A percentile compares a stretch with the other conserved stretches of the same genome.
These are phyloP conservation scores for Boletus pseudopeckii DNA, from an alignment of 768 basidiomycete species.

Conservation along the genomic window DNA sequence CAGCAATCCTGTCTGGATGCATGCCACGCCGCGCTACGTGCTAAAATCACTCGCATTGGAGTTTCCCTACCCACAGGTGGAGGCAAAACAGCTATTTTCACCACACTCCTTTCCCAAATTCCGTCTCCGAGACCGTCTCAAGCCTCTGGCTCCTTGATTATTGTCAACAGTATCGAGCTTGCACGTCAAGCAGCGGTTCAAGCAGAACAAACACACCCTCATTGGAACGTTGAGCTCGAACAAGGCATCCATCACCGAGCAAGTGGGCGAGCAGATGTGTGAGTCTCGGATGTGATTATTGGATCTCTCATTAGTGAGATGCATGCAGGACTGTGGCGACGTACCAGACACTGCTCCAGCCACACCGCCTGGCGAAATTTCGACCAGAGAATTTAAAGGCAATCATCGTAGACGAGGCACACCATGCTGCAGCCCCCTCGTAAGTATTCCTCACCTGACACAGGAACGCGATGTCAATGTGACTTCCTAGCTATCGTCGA, in stretches of 20 bases:
- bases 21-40: conserved; percentile 65
- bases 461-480: conserved; percentile 1
- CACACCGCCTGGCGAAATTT: conserved; percentile 70
- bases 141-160: conserved; percentile 65
- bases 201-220: conserved; percentile 60
- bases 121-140: conserved; percentile 38
- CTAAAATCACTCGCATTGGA: conserved; percentile 73
- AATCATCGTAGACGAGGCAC: conserved; percentile 89
- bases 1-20: conserved; percentile 78
- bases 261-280: conserved; percentile 84
- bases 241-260: conserved; percentile 76
- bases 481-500: conserved; percentile 60
- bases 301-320: background rate
- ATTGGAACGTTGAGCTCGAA: conserved; percentile 86
- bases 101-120: conserved; percentile 71
- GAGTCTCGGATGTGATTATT: conserved; percentile 10
- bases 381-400: conserved; percentile 63
- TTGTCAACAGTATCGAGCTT: conserved; percentile 89
- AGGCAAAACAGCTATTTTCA: conserved; percentile 90
- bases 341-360: conserved; percentile 76
- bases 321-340: conserved; percentile 74
- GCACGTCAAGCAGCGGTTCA: conserved; percentile 82
- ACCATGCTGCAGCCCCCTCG: conserved; percentile 92
- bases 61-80: conserved; percentile 85
- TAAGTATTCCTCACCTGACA: conserved; percentile 32